Base-by-base conservation (phyloP, 805 yeast genomes). In the Candida stauntonica region DNA sequence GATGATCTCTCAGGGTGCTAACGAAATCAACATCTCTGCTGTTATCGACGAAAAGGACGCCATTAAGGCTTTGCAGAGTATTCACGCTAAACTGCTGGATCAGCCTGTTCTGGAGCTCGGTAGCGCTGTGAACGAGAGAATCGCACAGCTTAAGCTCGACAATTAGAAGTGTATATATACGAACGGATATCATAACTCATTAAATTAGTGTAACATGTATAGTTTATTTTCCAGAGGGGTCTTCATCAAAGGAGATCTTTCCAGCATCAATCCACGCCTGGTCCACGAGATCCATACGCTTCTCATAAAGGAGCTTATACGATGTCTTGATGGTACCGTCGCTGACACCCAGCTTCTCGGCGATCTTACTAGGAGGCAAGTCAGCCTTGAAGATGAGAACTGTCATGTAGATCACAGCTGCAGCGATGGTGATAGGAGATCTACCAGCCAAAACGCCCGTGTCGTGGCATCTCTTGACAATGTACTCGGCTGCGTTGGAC, bases 1-100 rank as follows among this genome's bases (percentile, higher is more conserved):
- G 64, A 93, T 93, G 99, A 93, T 93, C 64, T 77, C 88, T 41
- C 99, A 93, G 72, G 99, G 99, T 54, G 96, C 98, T 15, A 91
- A 91, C 57, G 99, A 93, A 65, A 93, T 93, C 57, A 93, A 93
- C 61, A 93, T 93, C 37, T 85, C 95, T 24, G 94, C 97, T 48
- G 99, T 93, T 37, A 87, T 93, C 45, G 85, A 84, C 47, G 87
- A 85, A 49, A 66, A 67, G 39, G 93, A 93, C 56, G 80, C 94
- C 12, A 65, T 86, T 21, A 84, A 85, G 60, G 98, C 98, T 4
- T 70, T 93, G 49, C 79, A 79, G 57, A 82, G 88, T 5, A 79
- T 93, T 42, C 99, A 93, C 58, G 82, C 81, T 31, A 79, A 76
- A 42, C 63, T 91, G 45, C 64, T 91, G 48, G 81, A 80, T 46